Conservation (phyloP, 108 stramenopile species). For the Aurantiochytrium sp. region DNA sequence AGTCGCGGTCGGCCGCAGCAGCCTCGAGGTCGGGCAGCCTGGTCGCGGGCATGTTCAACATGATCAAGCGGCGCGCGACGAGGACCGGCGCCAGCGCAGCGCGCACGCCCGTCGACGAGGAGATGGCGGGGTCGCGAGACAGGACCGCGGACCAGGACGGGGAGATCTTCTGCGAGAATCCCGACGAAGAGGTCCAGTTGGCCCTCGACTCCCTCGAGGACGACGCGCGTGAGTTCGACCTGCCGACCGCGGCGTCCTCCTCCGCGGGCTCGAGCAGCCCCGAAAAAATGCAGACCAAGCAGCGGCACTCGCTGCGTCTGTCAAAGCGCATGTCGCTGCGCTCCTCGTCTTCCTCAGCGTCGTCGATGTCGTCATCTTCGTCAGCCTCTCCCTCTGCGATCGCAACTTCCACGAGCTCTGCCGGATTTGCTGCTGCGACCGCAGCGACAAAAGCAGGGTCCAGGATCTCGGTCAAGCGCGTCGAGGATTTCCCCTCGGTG, state of each 20-base stretch:
- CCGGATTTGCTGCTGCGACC: too few relatives aligned
- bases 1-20: too few relatives aligned
- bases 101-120: not conserved
- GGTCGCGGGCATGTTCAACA: not conserved
- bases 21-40: not conserved
- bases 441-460: too few relatives aligned
- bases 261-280: not conserved
- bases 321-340: not conserved
- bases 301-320: not conserved
- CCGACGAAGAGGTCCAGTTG: not conserved
- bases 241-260: not conserved
- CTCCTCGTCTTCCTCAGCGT: not conserved
- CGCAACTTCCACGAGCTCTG: not conserved
- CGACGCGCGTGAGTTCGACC: not conserved
- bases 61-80: not conserved
- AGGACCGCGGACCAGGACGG: not conserved
- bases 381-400: not conserved
- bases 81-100: not conserved
- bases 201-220: not conserved
- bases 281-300: not conserved
- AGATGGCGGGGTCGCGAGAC: not conserved
- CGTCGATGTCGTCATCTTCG: not conserved
- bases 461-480: not conserved
- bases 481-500: not conserved
- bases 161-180: not conserved